Evolutionary conservation across 495 filamentous ascomycete species (phyloP).

Genomic region (Elasticomyces elasticus): DNA sequence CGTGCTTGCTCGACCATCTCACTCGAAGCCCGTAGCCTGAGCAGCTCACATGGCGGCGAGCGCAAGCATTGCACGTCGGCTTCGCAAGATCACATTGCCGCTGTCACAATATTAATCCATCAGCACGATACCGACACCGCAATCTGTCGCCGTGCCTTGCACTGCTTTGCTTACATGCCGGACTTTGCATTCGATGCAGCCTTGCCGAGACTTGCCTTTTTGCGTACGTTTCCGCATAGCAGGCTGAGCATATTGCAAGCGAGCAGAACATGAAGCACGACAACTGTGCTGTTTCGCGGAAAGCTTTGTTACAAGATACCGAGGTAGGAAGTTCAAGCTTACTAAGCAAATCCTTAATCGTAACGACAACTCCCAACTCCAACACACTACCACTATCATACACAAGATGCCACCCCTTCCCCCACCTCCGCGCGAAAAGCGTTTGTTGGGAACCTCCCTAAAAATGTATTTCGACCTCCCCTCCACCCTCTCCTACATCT

Average conservation of each 20-base stretch:
- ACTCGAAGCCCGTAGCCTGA: background rate
- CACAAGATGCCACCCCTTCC: constrained; percentile 36
- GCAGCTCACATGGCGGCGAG: background rate
- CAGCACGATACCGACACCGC: no score
- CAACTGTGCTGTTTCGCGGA: no score
- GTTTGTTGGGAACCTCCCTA: constrained; percentile 65
- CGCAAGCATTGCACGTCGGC: background rate
- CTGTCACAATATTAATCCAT: background rate
- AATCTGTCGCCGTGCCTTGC: background rate
- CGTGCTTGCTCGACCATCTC: background rate
- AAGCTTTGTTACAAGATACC: no score
- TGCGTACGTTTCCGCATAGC: no score
- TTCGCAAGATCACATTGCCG: background rate
- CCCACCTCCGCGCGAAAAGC: constrained; percentile 41
- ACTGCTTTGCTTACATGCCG: background rate
- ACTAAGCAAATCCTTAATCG: no score
- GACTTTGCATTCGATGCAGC: background rate
- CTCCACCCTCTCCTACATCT: constrained; percentile 52
- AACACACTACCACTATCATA: no score
- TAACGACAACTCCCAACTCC: no score
- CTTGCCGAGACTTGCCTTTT: background rate
- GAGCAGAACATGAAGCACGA: no score
- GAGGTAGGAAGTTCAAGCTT: background rate
- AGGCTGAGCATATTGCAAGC: no score
- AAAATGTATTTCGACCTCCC: constrained; percentile 77